Conservation (phyloP, 192 early-diverging fungal species). For the Backusella psychrophila region DNA sequence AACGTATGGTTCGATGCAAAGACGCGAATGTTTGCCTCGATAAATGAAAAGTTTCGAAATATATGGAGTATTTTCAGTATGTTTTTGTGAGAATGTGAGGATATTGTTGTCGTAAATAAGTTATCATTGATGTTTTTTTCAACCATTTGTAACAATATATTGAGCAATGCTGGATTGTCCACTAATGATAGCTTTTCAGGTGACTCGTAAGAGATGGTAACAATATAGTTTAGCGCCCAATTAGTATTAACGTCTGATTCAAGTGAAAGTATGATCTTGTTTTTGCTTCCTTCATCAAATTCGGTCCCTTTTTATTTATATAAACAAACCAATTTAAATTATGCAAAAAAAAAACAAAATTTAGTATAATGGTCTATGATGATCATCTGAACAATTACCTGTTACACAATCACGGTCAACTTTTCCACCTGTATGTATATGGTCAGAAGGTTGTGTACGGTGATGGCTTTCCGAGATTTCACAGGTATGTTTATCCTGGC, state of each 20-base stretch:
- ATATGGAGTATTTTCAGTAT: constrained; percentile 51
- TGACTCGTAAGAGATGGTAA: constrained; percentile 58
- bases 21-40: constrained; percentile 54
- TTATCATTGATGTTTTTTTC: constrained; percentile 48
- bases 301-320: constrained; percentile 2
- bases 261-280: constrained; percentile 67
- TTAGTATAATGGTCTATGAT: neutral
- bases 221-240: constrained; percentile 73
- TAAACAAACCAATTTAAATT: neutral
- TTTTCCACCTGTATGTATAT: constrained; percentile 1
- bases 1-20: constrained; percentile 45
- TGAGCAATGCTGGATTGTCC: constrained; percentile 51
- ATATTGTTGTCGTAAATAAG: neutral
- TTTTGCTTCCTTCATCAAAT: constrained; percentile 37
- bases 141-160: constrained; percentile 36
- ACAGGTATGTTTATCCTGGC: constrained; percentile 3
- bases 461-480: constrained; percentile 22
- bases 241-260: constrained; percentile 74
- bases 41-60: constrained; percentile 73
- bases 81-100: neutral
- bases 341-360: neutral
- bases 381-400: neutral
- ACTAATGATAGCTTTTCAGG: constrained; percentile 58
- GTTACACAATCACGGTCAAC: neutral
- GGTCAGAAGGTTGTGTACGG: constrained; percentile 8